Evolutionary conservation across 2,329 filamentous ascomycete species (phyloP), one percentile per base, ranked within the genome.

Genomic region (Acarospora socialis): DNA sequence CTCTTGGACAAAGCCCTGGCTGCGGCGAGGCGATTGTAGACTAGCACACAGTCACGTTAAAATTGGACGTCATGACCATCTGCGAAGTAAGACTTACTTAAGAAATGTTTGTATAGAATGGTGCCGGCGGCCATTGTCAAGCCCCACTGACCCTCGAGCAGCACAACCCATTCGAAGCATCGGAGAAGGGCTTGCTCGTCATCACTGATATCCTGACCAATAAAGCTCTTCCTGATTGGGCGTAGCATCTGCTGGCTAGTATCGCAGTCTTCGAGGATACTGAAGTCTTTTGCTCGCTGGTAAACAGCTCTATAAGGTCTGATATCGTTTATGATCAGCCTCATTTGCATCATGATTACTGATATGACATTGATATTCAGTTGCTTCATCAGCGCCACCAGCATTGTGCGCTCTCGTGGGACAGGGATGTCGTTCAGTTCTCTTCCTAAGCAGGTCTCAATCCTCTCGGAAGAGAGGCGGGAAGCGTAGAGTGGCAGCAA

Each of bases 401-500:
- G 71, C 21, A 69, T 63, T 17, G 72, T 54, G 44, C 84, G 76
- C 38, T 79, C 72, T 5, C 70, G 61, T 5, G 63, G 55, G 25
- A 80, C 70, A 17, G 68, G 66, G 33, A 94, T 68, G 27, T 81
- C 71, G 30, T 84, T 77, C 34, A 94, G 60, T 34, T 92, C 79
- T 32, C 73, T 70, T 35, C 77, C 81, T 29, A 98, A 65, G 10
- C 77, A 76, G 33, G 74, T 68, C 43, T 83, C 75, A 39, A 69
- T 67, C 40, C 77, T 68, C 8, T 71, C 61, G 5, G 65, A 59
- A 7, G 71, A 65, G 8, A 98, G 63, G 45, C 82, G 77, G 6
- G 83, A 83, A 40, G 81, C 86, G 53, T 98, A 98, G 1, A 92
- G 61, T 1, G 90, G 86, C 34, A 93, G 79, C 24, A 90, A 59